A percentile compares a stretch with the other conserved stretches of the same genome.
Evolutionary conservation across 164 flowering plant genomes (phyloP).

Genomic region (Taxillus chinensis): DNA sequence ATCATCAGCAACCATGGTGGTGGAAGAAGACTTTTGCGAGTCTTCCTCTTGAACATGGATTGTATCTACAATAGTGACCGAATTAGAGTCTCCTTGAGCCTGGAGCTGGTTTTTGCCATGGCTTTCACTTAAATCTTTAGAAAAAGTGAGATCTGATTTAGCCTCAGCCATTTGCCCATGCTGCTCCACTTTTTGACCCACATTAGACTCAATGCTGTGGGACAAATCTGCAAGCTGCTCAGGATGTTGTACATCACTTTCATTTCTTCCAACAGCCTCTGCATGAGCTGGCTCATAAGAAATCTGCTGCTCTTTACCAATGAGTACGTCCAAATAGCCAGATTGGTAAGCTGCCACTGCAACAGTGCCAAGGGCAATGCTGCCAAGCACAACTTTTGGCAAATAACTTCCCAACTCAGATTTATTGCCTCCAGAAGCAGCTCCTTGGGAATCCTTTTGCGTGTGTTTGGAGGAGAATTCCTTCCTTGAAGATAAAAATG

Average conservation of each 20-base stretch:
- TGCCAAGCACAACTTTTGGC: conserved; percentile 36
- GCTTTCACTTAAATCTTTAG: conserved; percentile 15
- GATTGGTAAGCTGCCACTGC: conserved; percentile 41
- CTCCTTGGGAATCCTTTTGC: conserved; percentile 18
- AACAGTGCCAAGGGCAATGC: conserved; percentile 45
- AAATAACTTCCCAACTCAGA: conserved; percentile 23
- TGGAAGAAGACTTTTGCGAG: conserved; percentile 13
- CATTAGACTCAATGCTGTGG: conserved; percentile 14
- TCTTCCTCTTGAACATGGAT: conserved; percentile 17
- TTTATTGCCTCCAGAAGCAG: conserved; percentile 27
- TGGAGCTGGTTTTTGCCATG: conserved; percentile 11
- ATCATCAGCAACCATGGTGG: conserved; percentile 14
- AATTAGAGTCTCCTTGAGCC: conserved; percentile 12
- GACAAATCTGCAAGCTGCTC: conserved; percentile 13
- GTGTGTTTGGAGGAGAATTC: conserved; percentile 36
- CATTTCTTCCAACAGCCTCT: conserved; percentile 5
- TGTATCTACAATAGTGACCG: conserved; percentile 12
- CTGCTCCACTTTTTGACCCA: conserved; percentile 14
- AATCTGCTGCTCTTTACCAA: conserved; percentile 19
- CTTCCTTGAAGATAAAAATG: conserved; percentile 36
- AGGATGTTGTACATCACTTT: conserved; percentile 9
- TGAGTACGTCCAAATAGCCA: conserved; percentile 38
- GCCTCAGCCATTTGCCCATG: conserved; percentile 17
- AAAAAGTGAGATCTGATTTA: conserved; percentile 10
- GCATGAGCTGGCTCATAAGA: conserved; percentile 5